Base-by-base conservation (phyloP, 2,329 filamentous ascomycete species). In the Annulohypoxylon truncatum region DNA sequence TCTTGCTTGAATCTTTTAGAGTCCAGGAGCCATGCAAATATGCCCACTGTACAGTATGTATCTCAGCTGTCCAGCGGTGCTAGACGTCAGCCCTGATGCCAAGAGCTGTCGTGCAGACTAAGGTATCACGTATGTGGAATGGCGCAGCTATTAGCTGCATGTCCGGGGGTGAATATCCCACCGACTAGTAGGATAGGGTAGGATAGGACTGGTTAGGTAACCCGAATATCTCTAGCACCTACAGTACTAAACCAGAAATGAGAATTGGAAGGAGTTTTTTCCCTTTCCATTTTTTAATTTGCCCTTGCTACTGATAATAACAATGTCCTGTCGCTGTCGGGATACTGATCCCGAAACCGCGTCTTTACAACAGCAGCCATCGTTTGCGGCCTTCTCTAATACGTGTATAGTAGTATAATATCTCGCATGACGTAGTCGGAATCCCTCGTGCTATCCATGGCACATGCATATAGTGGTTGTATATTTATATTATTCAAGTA, bases 361-460 rank as follows among this genome's bases (percentile, higher is more conserved):
- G 44, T 44, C 40, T 10, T 62, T 18, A 59, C 46, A 20, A 44
- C 46, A 31, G 13, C 35, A 38, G 29, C 33, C 12, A 13, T 33
- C 56, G 20, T 57, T 42, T 61, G 50, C 24, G 22, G n/a, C 26
- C 33, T 47, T 28, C 18, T 47, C 33, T 47, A 13, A 33, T 22
- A 55, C 47, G n/a, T n/a, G n/a, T n/a, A n/a, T n/a, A n/a, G 51
- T 38, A 24, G 26, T 22, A 52, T 33, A 54, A 40, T 51, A 22
- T 38, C 60, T 47, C n/a, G 22, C 59, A 64, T 61, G 64, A 67
- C 55, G 61, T 67, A 64, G 51, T 18, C 12, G 12, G 24, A 29
- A 61, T 55, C 52, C 64, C 31, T 26, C 28, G 18, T 52, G 55
- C 60, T 67, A 61, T 61, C 53, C 56, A 57, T 57, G 64, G 55